Evolutionary conservation across 352 stramenopile species (phyloP), one percentile per base, ranked within the genome.

Genomic region (Elongisporangium senticosum): DNA sequence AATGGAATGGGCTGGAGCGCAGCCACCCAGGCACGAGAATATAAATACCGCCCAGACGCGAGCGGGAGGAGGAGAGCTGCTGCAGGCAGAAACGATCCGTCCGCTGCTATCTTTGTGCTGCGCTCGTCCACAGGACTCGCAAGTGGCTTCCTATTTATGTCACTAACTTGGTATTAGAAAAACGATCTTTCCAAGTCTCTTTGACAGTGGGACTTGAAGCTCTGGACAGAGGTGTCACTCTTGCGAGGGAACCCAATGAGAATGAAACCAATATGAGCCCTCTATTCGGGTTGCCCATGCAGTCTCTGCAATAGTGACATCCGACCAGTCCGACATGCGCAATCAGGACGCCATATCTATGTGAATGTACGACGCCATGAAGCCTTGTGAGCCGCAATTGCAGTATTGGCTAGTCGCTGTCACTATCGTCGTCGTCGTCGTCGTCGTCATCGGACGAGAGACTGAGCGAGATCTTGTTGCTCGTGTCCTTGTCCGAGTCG

Each of bases 381-480:
- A n/a, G 23, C 23, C 23, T 2, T 26, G 23, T 26, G 23, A 5
- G n/a, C 6, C 15, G 48, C 21, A 22, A 23, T 51, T 1, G 10
- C 48, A 24, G 21, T 24, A 51, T 13, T 33, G 39, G 14, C 15
- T 73, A 85, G 56, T 82, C 71, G 52, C 75, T 85, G 53, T 89
- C 69, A 22, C 64, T 71, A 48, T 76, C 75, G 28, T 74, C 61
- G 49, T 79, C 74, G 43, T 77, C 74, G 43, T 77, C 80, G 22
- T 85, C 75, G 50, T 86, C 78, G 24, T 83, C 74, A 0, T 79
- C 78, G 19, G 73, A 83, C 7, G 77, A 89, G 24, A 91, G 75
- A 60, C 79, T 89, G 64, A 91, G 77, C 28, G 77, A 86, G 53
- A 91, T 85, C 43, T 82, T 84, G 54, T 91, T 73, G 10, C 65